Conservation (phyloP, 2,329 filamentous ascomycete species). For the Talaromyces sp. region DNA sequence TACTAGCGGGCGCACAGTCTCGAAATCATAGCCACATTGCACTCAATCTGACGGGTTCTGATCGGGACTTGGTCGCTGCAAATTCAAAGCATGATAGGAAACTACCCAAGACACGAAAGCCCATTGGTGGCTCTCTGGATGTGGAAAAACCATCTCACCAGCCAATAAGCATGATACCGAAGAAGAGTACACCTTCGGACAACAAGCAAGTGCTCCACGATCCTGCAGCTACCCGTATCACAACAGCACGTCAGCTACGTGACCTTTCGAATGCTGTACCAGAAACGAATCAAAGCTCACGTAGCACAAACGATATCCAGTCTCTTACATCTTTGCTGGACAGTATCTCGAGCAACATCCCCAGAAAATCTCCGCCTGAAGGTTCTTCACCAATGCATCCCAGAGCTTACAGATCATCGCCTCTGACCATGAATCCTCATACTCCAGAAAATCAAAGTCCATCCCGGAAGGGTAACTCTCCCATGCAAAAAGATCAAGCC, state of each 20-base stretch:
- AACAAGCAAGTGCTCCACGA: neutral
- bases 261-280: slow-evolving; percentile 2
- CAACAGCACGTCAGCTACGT: slow-evolving; percentile 9
- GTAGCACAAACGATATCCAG: neutral
- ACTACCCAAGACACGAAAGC: neutral
- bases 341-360: neutral
- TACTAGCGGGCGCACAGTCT: neutral
- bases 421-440: slow-evolving; percentile 31
- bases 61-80: slow-evolving; percentile 29
- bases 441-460: slow-evolving; percentile 13
- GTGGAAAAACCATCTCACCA: neutral
- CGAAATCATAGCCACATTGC: neutral
- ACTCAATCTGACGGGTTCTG: slow-evolving; percentile 21
- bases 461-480: neutral
- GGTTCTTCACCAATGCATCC: slow-evolving; percentile 6
- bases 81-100: slow-evolving; percentile 26
- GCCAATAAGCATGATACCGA: too few species aligned
- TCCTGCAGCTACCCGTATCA: neutral
- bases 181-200: neutral
- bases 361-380: neutral
- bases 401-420: slow-evolving; percentile 36
- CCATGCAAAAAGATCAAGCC: neutral
- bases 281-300: neutral
- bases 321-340: neutral
- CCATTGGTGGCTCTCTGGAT: neutral